phyloP scores from a whole-genome alignment of 306 rosid species.

The Trifolium subterraneum region DNA sequence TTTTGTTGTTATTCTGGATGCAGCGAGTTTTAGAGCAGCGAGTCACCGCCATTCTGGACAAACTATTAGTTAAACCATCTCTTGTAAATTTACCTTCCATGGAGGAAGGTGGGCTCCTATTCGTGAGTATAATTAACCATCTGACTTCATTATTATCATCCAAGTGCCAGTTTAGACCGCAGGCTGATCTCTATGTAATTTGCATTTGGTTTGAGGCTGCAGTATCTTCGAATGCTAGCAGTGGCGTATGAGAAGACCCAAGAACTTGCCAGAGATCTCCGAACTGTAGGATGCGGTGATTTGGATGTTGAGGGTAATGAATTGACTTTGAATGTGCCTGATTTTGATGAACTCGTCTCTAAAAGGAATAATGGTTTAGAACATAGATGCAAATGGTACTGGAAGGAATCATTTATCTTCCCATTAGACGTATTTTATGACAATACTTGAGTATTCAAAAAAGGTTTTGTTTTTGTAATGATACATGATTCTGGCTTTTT shows the following conservation, averaged over 20 bases:
- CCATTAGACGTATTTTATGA: conserved; percentile 27
- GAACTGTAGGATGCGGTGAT: conserved; percentile 95
- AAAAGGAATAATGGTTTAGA: conserved; percentile 37
- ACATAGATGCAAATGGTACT: conserved; percentile 24
- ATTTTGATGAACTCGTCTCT: conserved; percentile 33
- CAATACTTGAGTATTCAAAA: conserved; percentile 10
- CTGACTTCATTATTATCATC: conserved; percentile 27
- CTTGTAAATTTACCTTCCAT: conserved; percentile 84
- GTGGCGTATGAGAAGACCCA: conserved; percentile 97
- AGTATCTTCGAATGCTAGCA: conserved; percentile 98
- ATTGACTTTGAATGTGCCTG: conserved; percentile 29
- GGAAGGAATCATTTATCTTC: conserved; percentile 16
- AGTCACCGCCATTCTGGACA: conserved; percentile 87
- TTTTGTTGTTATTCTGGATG: conserved; percentile 39
- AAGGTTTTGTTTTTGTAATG: conserved; percentile 27
- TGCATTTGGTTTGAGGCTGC: conserved; percentile 57
- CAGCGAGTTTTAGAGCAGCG: conserved; percentile 98
- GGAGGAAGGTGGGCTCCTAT: conserved; percentile 97
- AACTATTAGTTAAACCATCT: conserved; percentile 86
- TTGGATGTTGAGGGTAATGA: conserved; percentile 94
- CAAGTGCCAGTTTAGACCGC: conserved; percentile 32
- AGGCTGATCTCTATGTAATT: conserved; percentile 41
- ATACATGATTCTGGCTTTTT: conserved; percentile 12
- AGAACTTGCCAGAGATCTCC: conserved; percentile 94
- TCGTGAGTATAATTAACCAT: conserved; percentile 64